These are phyloP conservation scores for Fusarium brachygibbosum DNA, from an alignment of 2,329 filamentous ascomycete genomes.

Conservation along the genomic window DNA sequence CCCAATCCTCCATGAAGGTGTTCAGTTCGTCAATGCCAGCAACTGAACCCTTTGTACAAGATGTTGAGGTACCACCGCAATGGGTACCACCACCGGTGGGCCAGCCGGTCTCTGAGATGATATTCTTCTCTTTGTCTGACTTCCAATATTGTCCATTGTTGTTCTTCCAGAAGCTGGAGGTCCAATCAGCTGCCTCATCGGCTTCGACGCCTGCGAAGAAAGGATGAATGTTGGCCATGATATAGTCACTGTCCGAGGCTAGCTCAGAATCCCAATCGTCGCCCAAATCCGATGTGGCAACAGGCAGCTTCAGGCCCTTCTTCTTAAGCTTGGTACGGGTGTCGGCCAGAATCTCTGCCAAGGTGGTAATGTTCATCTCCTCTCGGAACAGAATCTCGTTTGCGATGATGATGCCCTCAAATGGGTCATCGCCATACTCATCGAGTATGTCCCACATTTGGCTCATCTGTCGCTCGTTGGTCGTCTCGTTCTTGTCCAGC, in stretches of 20 bases:
- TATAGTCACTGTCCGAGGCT: slow-evolving; percentile 79
- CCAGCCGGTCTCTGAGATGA: slow-evolving; percentile 95
- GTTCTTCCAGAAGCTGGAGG: slow-evolving; percentile 81
- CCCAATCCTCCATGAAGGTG: slow-evolving; percentile 85
- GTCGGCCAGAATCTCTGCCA: slow-evolving; percentile 74
- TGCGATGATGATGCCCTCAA: slow-evolving; percentile 85
- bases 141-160: slow-evolving; percentile 77
- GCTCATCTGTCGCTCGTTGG: slow-evolving; percentile 82
- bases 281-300: slow-evolving; percentile 90
- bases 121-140: slow-evolving; percentile 72
- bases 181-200: slow-evolving; percentile 80
- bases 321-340: slow-evolving; percentile 80
- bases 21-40: slow-evolving; percentile 87
- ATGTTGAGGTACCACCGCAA: slow-evolving; percentile 68
- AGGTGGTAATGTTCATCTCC: slow-evolving; percentile 74
- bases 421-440: slow-evolving; percentile 74
- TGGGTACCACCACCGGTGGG: slow-evolving; percentile 84
- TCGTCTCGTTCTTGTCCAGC: slow-evolving; percentile 86
- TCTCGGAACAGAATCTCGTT: slow-evolving; percentile 85
- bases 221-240: slow-evolving; percentile 98
- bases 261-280: slow-evolving; percentile 84
- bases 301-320: slow-evolving; percentile 76
- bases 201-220: slow-evolving; percentile 88
- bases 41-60: slow-evolving; percentile 76
- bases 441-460: slow-evolving; percentile 90